Conservation (phyloP, 371 early-diverging fungal species). For the Batrachochytrium dendrobatidis region DNA sequence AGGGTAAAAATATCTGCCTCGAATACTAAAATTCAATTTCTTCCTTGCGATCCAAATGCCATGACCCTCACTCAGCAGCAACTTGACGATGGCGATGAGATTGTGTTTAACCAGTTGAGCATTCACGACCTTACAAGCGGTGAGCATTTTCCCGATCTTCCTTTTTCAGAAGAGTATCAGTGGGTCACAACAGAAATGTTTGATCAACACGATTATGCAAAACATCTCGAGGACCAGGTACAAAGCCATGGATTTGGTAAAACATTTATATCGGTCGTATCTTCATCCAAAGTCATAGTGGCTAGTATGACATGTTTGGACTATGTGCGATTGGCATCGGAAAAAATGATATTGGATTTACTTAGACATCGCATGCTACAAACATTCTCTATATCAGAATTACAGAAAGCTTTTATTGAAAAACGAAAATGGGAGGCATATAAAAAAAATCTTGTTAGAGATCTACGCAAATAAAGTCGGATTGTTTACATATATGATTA, state of each 20-base stretch:
- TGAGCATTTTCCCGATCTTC: constrained; percentile 26
- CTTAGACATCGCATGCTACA: constrained; percentile 9
- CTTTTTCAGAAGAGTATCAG: neutral
- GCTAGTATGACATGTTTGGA: constrained; percentile 21
- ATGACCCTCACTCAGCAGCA: constrained; percentile 4
- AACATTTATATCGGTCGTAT: constrained; percentile 19
- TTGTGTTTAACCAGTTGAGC: constrained; percentile 18
- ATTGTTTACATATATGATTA: too few relatives aligned
- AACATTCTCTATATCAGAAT: constrained; percentile 11
- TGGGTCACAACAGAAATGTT: neutral
- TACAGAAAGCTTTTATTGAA: constrained; percentile 18
- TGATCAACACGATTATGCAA: neutral
- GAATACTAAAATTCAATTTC: neutral
- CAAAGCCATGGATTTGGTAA: constrained; percentile 8
- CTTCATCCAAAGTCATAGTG: constrained; percentile 17
- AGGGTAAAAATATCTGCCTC: constrained; percentile 4
- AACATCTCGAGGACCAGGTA: neutral
- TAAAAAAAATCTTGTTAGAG: constrained; percentile 11
- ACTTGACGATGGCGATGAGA: constrained; percentile 14
- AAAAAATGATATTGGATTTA: constrained; percentile 17
- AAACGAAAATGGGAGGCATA: constrained; percentile 18
- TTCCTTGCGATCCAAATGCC: neutral
- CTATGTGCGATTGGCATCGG: constrained; percentile 16
- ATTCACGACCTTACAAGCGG: constrained; percentile 21
- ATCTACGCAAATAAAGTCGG: neutral